phyloP scores from a whole-genome alignment of 164 flowering plant species.

The Brasenia schreberi region DNA sequence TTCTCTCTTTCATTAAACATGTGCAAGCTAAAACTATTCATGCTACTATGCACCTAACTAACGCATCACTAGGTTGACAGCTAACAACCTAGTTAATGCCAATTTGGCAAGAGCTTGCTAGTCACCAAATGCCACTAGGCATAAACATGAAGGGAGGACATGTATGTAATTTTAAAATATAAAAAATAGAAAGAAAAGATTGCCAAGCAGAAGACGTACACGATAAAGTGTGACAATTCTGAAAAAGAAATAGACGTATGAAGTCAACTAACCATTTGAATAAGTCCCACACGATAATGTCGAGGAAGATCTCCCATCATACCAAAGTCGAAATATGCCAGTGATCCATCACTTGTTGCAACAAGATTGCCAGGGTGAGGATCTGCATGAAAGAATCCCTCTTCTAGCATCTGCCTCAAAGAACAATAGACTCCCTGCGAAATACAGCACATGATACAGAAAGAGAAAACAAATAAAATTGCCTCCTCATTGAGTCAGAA shows the following conservation, averaged over 20 bases:
- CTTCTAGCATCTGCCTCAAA: slow-evolving; percentile 87
- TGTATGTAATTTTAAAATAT: neutral
- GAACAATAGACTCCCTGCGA: slow-evolving; percentile 81
- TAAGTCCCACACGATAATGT: slow-evolving; percentile 89
- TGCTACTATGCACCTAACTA: too few species aligned
- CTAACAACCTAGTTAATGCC: too few species aligned
- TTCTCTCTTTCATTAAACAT: too few species aligned
- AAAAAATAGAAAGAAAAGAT: too few species aligned
- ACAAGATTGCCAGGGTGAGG: slow-evolving; percentile 98
- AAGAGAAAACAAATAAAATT: too few species aligned
- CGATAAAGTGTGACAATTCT: neutral
- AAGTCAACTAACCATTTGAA: slow-evolving; percentile 58
- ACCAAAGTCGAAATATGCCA: slow-evolving; percentile 96
- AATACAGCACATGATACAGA: too few species aligned
- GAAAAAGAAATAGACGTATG: slow-evolving; percentile 7
- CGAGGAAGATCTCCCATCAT: slow-evolving; percentile 99
- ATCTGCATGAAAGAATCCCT: slow-evolving; percentile 98
- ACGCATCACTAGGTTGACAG: too few species aligned
- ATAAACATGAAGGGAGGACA: neutral
- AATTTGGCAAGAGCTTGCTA: too few species aligned
- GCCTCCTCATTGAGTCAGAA: too few species aligned
- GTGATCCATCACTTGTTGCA: slow-evolving; percentile 61
- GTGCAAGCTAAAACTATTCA: too few species aligned
- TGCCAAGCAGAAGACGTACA: neutral
- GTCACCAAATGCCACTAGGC: too few species aligned